Base-by-base conservation (phyloP, 441 rosid genomes). In the Sinapis alba region DNA sequence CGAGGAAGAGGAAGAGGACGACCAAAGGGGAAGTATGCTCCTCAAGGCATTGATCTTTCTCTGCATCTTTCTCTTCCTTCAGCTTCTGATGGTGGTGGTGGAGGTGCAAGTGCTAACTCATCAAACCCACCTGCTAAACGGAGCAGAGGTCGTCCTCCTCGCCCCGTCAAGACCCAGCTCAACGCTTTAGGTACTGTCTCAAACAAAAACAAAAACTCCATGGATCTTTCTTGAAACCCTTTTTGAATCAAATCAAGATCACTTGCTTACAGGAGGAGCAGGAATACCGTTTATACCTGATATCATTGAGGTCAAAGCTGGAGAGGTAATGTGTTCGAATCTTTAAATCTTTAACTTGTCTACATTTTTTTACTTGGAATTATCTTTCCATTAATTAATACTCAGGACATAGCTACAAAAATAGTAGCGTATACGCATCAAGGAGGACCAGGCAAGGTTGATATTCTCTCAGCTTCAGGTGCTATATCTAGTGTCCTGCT, bases 401-500 rank as follows among this genome's bases (percentile, higher is more conserved):
- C 19, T 78, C 86, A 96, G 99, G 99, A 96, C 57, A 82, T 96
- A 71, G 90, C 93, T 43, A 65, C 87, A 47, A 91, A 93, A 83
- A 80, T 96, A 32, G 61, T 79, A 79, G 88, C 88, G 20, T 96
- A 91, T 68, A 84, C 98, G 11, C 83, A 84, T 76, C 90, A 93
- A 89, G 99, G 97, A 88, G 99, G 97, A 53, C 98, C 98, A 4
- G 80, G 98, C 6, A 88, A 91, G 4, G 80, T 93, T 30, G 93
- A 97, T 80, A 89, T 96, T 81, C 93, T 96, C 72, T 91, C 99
- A 30, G 97, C 97, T 66, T 90, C 84, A 81, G 99, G 99, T 63
- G 90, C 97, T 71, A 79, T 96, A 30, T 80, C 86, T 81, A 91
- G 84, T 79, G 98, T 85, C 36, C 84, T 92, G 28, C 95, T 96